Percentiles rank a stretch among this genome's conserved stretches.
Evolutionary conservation across 2,329 filamentous ascomycete species (phyloP).

Genomic region (Colletotrichum liaoningense): DNA sequence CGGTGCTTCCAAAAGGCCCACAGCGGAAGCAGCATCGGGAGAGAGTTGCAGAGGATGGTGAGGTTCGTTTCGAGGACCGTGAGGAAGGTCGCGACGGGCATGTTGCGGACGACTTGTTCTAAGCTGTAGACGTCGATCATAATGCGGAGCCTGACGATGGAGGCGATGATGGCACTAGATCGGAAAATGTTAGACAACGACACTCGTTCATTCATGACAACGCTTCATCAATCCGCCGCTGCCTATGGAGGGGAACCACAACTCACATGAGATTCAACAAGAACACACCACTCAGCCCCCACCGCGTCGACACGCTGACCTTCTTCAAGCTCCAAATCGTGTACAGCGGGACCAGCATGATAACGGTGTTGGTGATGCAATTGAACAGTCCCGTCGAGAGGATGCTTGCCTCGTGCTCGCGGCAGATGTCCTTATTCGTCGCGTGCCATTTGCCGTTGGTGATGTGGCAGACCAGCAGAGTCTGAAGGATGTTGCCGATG

Average conservation of each 20-base stretch:
- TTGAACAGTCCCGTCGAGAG: conserved; percentile 53
- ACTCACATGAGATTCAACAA: conserved; percentile 43
- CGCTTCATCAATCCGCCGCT: background rate
- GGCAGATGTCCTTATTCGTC: conserved; percentile 46
- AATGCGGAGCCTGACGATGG: conserved; percentile 39
- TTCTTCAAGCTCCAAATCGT: conserved; percentile 50
- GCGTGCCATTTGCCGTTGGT: conserved; percentile 30
- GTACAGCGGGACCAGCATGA: conserved; percentile 50
- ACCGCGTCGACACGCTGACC: conserved; percentile 41
- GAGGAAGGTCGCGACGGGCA: conserved; percentile 41
- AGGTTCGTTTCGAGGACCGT: conserved; percentile 39
- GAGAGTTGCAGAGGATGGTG: conserved; percentile 39
- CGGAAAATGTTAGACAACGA: background rate
- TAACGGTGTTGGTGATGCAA: conserved; percentile 50
- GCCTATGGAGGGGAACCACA: background rate
- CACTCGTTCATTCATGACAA: background rate
- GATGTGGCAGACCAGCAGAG: conserved; percentile 42
- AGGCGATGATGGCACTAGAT: conserved; percentile 40
- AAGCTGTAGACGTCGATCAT: conserved; percentile 41
- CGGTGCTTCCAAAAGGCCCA: conserved; percentile 24
- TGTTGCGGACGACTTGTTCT: conserved; percentile 38
- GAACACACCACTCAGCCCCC: conserved; percentile 43
- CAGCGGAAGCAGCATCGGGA: conserved; percentile 38
- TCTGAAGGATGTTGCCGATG: conserved; percentile 39
- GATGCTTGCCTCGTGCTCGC: conserved; percentile 50